Evolutionary conservation across 2,329 filamentous ascomycete genomes (phyloP), one percentile per base, ranked within the genome.

Genomic region (Dactylonectria estremocensis): DNA sequence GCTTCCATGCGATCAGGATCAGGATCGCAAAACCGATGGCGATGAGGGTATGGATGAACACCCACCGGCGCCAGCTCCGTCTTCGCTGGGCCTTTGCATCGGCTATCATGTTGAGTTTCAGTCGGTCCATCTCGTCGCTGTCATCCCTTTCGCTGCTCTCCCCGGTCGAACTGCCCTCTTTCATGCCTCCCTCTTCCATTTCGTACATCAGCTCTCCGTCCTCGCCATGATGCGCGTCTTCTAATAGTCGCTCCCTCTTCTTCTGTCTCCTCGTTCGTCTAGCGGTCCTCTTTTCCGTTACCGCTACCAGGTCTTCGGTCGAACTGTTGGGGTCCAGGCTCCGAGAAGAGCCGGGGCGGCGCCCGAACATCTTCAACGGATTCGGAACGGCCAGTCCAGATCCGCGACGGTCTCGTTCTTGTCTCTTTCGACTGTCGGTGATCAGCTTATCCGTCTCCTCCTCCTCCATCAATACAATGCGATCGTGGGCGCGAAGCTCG

Each of bases 201-300:
- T 96, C 93, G 79, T 94, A 95, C 91, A 97, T 93, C 76, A 97
- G 84, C 79, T 91, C 89, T 43, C 92, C 91, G 72, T 93, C 90
- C 77, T 94, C 92, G 62, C 90, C 90, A 67, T 90, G 80, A 28
- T 83, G 83, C 4, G 89, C 89, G 59, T 87, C 83, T 62, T 85
- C 83, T 73, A 86, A 80, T 77, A 88, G 79, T 70, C 81, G 84
- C 69, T 86, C 85, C 81, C 82, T 85, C 80, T 88, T 89, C 74
- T 84, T 83, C 71, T 82, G 81, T 61, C 88, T 83, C 76, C 88
- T 83, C 48, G 83, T 80, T 64, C 85, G 85, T 53, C 88, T 83
- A 53, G 79, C 80, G 63, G 79, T 80, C 69, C 87, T 84, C 70
- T 87, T 89, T 72, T 89, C 86, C 20, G 79, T 74, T 28, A 83